Base-by-base conservation (phyloP, 139 green algal species). In the Micractinium conductrix region DNA sequence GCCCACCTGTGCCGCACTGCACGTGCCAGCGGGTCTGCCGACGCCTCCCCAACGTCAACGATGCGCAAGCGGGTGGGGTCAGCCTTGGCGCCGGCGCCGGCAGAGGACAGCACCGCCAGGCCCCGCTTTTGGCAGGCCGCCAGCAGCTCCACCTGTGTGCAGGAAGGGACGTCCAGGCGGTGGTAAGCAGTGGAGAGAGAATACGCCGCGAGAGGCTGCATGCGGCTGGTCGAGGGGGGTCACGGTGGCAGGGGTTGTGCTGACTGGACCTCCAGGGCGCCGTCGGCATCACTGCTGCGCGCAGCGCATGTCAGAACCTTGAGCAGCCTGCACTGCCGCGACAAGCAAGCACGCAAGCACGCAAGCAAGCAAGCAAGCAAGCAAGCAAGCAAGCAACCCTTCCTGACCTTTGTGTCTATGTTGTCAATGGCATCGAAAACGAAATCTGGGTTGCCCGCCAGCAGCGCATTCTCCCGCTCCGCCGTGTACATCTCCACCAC, bases 361-460 rank as follows among this genome's bases (percentile, higher is more conserved):
- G n/a, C n/a, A n/a, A n/a, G n/a, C n/a, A n/a, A n/a, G n/a, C n/a
- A n/a, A n/a, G n/a, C n/a, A n/a, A n/a, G n/a, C n/a, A n/a, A n/a
- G n/a, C n/a, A n/a, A n/a, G n/a, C n/a, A n/a, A n/a, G n/a, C n/a
- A n/a, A n/a, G n/a, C n/a, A n/a, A n/a, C n/a, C n/a, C n/a, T n/a
- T 42, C 19, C 84, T 0, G 62, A 96, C 95, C 91, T 99, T 99
- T 43, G 97, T 99, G 92, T 99, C 93, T 22, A 99, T 97, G 91
- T 99, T 99, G 90, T 99, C 97, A 35, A 99, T 99, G 44, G 95
- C 96, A 86, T 99, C 97, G 8, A 99, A 50, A 42, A 99, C 97
- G 79, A 92, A 98, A 80, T 98, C 94, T 0, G 96, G 95, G 19
- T 74, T 35, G 1, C 95, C 96, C 0, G 60, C 83, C 58, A 99